A percentile compares a stretch with the other conserved stretches of the same genome.
phyloP scores from a whole-genome alignment of 2,329 filamentous ascomycete genomes.

The Aspergillus unguis region DNA sequence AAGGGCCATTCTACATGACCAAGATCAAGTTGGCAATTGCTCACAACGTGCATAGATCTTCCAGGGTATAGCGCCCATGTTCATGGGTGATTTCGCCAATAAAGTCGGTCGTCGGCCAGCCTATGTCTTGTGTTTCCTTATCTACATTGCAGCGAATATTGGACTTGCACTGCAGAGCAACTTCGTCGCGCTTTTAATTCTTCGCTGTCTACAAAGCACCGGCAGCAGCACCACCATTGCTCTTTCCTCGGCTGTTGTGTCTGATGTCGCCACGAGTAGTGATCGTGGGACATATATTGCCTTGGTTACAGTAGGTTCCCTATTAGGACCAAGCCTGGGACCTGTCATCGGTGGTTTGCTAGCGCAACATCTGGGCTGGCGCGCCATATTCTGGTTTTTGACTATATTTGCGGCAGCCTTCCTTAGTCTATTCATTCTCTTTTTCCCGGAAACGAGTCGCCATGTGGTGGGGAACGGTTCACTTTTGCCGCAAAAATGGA shows the following conservation, averaged over 20 bases:
- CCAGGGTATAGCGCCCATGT: conserved; percentile 53
- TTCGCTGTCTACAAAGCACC: too few species aligned
- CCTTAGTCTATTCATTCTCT: conserved; percentile 49
- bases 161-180: conserved; percentile 39
- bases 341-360: conserved; percentile 64
- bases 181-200: conserved; percentile 23
- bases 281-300: too few species aligned
- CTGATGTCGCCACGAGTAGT: too few species aligned
- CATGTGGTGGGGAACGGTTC: conserved; percentile 11
- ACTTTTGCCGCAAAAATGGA: too few species aligned
- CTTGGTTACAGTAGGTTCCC: too few species aligned
- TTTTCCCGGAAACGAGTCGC: conserved; percentile 10
- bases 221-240: too few species aligned
- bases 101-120: conserved; percentile 50
- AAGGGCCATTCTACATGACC: too few species aligned
- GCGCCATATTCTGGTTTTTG: conserved; percentile 64
- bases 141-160: conserved; percentile 40
- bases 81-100: conserved; percentile 51
- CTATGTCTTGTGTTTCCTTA: conserved; percentile 53
- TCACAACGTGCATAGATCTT: conserved; percentile 40
- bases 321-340: conserved; percentile 33
- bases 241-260: too few species aligned
- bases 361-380: conserved; percentile 62
- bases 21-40: too few species aligned
- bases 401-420: conserved; percentile 51